Evolutionary conservation across 139 green algal genomes (phyloP), one percentile per base, ranked within the genome.

Genomic region (Pleodorina starrii): DNA sequence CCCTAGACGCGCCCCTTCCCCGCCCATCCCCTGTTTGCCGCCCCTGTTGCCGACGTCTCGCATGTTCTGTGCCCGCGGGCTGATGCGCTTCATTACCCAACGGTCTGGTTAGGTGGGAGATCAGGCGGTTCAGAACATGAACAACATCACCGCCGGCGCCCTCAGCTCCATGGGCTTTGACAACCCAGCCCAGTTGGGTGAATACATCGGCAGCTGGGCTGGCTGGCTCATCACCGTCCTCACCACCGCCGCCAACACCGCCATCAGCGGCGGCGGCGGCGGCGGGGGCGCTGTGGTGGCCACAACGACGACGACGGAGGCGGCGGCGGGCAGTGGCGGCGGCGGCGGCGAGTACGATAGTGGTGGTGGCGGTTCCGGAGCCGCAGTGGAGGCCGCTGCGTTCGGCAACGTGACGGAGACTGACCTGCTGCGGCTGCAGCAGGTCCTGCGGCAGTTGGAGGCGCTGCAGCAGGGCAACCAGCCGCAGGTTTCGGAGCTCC

Each of bases 191-290:
- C 16, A 88, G 82, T 63, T 88, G 82, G 82, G 82, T 0, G 40
- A 69, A n/a, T 88, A 88, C 68, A 50, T 88, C 27, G 82, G 82
- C 44, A 63, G 57, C 66, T 88, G 81, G 81, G 35, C 72, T 32
- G 81, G 81, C 17, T 87, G 81, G 81, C 27, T 63, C 17, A 40
- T 77, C 27, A 68, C 40, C 14, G 68, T 46, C 32, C 16, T 76
- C 32, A 76, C 68, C 38, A 51, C 40, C 38, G 16, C 42, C 10
- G 42, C 63, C 1, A 44, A 66, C 27, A 60, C 40, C 40, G 54
- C 36, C 17, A 36, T 51, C 78, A 21, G 12, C 46, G 74, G 44
- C 32, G 44, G 44, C 43, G 44, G 74, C 44, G 25, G 27, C 50
- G 51, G 6, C 77, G 43, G 43, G 0, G 46, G 16, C 75, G 46